Percentiles rank a stretch among this genome's conserved stretches.
Conservation (phyloP, 495 filamentous ascomycete genomes). For the Talaromyces proteolyticus region DNA sequence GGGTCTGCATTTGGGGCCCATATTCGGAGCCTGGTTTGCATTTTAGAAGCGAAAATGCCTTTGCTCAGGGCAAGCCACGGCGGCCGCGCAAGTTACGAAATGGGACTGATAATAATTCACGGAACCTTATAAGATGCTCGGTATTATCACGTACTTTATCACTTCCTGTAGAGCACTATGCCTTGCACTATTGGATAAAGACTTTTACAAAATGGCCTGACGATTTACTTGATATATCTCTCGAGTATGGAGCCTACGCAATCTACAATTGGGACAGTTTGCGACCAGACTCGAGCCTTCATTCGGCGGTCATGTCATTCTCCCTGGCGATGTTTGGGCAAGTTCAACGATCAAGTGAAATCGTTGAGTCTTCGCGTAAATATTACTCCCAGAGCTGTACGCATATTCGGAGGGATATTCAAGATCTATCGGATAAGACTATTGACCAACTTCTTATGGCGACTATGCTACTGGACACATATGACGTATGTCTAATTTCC, state of each 20-base stretch:
- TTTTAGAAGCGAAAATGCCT: conserved; percentile 27
- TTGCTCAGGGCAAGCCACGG: conserved; percentile 21
- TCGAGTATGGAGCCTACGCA: conserved; percentile 16
- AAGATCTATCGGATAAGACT: conserved; percentile 12
- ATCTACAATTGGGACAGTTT: conserved; percentile 10
- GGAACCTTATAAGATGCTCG: neutral
- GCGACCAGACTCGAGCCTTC: conserved; percentile 16
- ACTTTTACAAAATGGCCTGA: conserved; percentile 7
- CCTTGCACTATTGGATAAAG: conserved; percentile 8
- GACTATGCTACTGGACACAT: conserved; percentile 20
- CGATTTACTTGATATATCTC: conserved; percentile 13
- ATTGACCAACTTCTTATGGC: conserved; percentile 23
- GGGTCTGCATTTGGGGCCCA: conserved; percentile 18
- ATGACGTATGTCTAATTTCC: conserved; percentile 15
- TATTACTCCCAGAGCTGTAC: conserved; percentile 13
- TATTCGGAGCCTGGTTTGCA: conserved; percentile 15
- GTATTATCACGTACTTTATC: neutral
- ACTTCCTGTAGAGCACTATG: conserved; percentile 7
- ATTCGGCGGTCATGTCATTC: conserved; percentile 19
- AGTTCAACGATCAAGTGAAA: conserved; percentile 6
- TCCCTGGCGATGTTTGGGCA: conserved; percentile 22
- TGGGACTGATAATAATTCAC: neutral
- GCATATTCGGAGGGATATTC: conserved; percentile 6
- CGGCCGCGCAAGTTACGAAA: conserved; percentile 12
- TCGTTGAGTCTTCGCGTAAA: conserved; percentile 10